These are phyloP conservation scores for Ploettnerulaceae sp. DNA, from an alignment of 2,329 filamentous ascomycete genomes.

Conservation along the genomic window DNA sequence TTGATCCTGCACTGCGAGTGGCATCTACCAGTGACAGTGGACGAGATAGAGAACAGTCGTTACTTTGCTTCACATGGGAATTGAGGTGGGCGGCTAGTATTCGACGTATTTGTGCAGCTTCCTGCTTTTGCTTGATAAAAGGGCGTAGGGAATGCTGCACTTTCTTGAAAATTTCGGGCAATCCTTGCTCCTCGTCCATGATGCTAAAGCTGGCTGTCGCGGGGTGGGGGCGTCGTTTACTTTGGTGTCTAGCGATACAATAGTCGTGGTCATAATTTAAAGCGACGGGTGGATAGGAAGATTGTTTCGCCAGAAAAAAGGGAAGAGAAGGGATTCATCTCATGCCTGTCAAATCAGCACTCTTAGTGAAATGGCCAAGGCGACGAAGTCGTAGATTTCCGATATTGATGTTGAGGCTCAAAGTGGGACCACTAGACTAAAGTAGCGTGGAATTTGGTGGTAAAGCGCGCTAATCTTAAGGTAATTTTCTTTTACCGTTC, in stretches of 20 bases:
- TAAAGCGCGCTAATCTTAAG: slow-evolving; percentile 3
- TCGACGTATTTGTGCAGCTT: slow-evolving; percentile 51
- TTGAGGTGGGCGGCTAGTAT: slow-evolving; percentile 51
- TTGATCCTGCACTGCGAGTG: slow-evolving; percentile 34
- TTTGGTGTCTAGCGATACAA: not conserved
- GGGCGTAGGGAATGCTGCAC: slow-evolving; percentile 45
- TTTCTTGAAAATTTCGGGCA: slow-evolving; percentile 36
- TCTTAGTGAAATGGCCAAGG: too few relatives aligned
- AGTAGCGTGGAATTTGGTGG: too few relatives aligned
- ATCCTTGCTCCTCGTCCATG: slow-evolving; percentile 23
- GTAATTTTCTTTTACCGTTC: not conserved
- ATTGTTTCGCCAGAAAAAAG: too few relatives aligned
- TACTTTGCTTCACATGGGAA: slow-evolving; percentile 36
- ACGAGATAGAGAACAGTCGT: slow-evolving; percentile 35
- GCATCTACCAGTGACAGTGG: slow-evolving; percentile 45
- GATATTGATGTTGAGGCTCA: slow-evolving; percentile 1
- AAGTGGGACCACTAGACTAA: too few relatives aligned
- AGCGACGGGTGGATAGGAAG: too few relatives aligned
- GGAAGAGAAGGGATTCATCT: too few relatives aligned
- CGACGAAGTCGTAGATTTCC: not conserved
- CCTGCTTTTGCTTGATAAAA: slow-evolving; percentile 53
- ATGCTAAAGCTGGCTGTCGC: slow-evolving; percentile 1
- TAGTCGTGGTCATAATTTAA: too few relatives aligned
- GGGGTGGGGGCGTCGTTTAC: slow-evolving; percentile 10
- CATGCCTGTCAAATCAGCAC: too few relatives aligned